A percentile compares a stretch with the other conserved stretches of the same genome.
phyloP scores from a whole-genome alignment of 805 yeast genomes.

The Wickerhamomyces hampshirensis region DNA sequence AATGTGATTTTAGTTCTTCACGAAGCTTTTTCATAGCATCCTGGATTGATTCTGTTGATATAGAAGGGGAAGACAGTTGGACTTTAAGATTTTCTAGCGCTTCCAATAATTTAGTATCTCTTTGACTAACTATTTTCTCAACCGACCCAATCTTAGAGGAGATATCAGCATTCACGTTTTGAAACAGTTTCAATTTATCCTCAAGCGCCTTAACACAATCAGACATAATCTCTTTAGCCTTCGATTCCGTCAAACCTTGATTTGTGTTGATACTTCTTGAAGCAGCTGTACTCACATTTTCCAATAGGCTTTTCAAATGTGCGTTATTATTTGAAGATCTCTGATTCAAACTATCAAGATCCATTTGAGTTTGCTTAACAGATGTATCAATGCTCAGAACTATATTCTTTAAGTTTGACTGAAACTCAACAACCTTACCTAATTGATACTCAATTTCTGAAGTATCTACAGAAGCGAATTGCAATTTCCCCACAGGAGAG shows the following conservation, averaged over 20 bases:
- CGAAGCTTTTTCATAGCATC: not conserved
- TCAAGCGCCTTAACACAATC: too few relatives aligned
- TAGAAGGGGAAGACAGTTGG: not conserved
- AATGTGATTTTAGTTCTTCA: not conserved
- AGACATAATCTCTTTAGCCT: too few relatives aligned
- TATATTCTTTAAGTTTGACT: slow-evolving; percentile 27
- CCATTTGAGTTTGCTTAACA: slow-evolving; percentile 25
- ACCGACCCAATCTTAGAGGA: too few relatives aligned
- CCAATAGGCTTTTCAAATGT: slow-evolving; percentile 23
- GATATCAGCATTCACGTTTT: too few relatives aligned
- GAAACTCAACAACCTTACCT: slow-evolving; percentile 24
- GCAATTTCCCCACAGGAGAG: slow-evolving; percentile 21
- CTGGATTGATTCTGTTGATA: not conserved
- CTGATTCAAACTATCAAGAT: slow-evolving; percentile 22
- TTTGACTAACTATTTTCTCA: too few relatives aligned
- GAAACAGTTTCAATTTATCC: too few relatives aligned
- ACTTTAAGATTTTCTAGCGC: too few relatives aligned
- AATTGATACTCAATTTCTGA: slow-evolving; percentile 24
- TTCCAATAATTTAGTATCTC: too few relatives aligned
- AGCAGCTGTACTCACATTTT: too few relatives aligned
- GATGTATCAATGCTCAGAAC: slow-evolving; percentile 23
- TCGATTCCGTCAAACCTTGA: too few relatives aligned
- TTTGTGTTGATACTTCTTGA: too few relatives aligned
- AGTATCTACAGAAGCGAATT: slow-evolving; percentile 15
- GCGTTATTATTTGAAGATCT: slow-evolving; percentile 25